Evolutionary conservation across 768 basidiomycete genomes (phyloP), one percentile per base, ranked within the genome.

Genomic region (Russula earlei): DNA sequence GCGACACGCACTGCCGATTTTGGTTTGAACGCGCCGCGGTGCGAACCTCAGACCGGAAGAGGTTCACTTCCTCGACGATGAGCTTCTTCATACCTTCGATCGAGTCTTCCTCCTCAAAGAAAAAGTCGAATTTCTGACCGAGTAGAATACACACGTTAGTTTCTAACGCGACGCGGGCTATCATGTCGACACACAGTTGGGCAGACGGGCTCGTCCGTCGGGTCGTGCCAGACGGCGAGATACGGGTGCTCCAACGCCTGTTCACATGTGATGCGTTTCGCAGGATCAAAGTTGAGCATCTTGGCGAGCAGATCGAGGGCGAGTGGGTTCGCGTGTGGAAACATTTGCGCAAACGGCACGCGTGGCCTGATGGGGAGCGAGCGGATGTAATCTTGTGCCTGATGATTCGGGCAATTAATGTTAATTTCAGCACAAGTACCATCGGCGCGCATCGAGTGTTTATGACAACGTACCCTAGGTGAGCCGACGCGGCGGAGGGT

Each of bases 341-440:
- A 98, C 25, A 98, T 77, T 29, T 87, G 87, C 25, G 85, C 79
- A 73, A 97, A 97, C 0, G 89, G 85, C 22, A 98, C 89, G 25
- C 91, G 83, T 25, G 95, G 92, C 71, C 93, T 93, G 76, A 95
- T 98, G 22, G 96, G 96, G 27, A 99, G 78, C 24, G 93, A 96
- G 49, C 96, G 88, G 65, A 99, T 99, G 68, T 99, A 99, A 65
- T 96, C 92, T 75, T 95, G 93, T 0, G 92, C 92, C 91, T 93
- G 65, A 19, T 31, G n/a, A 17, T 49, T 12, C 54, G 20, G 48
- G 7, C 44, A 57, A 45, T 56, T 59, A 29, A 4, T 3, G 45
- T 29, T 9, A 34, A 24, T 31, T 10, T 5, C 24, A 40, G 17
- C 33, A 33, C n/a, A 11, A 31, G 8, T 22, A 33, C n/a, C n/a